Percentiles rank a stretch among this genome's conserved stretches.
phyloP scores from a whole-genome alignment of 164 flowering plant genomes.

The Nelumbo lutea region DNA sequence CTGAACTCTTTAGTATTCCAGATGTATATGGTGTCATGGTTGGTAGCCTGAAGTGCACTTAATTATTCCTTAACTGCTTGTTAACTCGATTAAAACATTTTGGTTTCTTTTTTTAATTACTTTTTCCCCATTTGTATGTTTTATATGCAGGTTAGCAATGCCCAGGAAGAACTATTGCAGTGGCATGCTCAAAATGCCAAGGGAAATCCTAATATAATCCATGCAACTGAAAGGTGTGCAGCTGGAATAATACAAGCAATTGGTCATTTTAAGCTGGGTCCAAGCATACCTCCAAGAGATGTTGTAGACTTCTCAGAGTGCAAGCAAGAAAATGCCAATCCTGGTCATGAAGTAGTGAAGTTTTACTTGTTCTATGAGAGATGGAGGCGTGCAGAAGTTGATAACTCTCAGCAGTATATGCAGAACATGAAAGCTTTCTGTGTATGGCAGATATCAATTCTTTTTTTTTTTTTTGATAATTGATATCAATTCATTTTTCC shows the following conservation, averaged over 20 bases:
- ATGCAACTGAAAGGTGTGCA: constrained; percentile 83
- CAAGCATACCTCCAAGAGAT: constrained; percentile 62
- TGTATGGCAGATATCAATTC: constrained; percentile 30
- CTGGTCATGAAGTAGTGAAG: constrained; percentile 58
- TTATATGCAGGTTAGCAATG: constrained; percentile 67
- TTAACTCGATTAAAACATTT: background rate
- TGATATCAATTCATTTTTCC: too few species aligned
- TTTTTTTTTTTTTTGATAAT: background rate
- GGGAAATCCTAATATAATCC: constrained; percentile 61
- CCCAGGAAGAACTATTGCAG: constrained; percentile 77
- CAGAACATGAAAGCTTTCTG: constrained; percentile 38
- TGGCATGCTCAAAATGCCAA: constrained; percentile 81
- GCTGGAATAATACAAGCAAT: constrained; percentile 81
- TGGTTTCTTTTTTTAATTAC: background rate
- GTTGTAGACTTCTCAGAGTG: constrained; percentile 31
- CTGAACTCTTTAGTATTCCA: constrained; percentile 79
- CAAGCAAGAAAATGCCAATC: constrained; percentile 29
- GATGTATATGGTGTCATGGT: constrained; percentile 91
- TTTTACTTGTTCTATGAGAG: constrained; percentile 66
- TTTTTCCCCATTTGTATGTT: background rate
- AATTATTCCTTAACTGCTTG: background rate
- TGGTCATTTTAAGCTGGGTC: constrained; percentile 70
- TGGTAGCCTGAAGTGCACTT: constrained; percentile 17
- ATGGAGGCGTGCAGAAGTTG: constrained; percentile 72
- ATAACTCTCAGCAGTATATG: constrained; percentile 31